phyloP scores from a whole-genome alignment of 169 alveolate genomes.

The Babesia sp. region DNA sequence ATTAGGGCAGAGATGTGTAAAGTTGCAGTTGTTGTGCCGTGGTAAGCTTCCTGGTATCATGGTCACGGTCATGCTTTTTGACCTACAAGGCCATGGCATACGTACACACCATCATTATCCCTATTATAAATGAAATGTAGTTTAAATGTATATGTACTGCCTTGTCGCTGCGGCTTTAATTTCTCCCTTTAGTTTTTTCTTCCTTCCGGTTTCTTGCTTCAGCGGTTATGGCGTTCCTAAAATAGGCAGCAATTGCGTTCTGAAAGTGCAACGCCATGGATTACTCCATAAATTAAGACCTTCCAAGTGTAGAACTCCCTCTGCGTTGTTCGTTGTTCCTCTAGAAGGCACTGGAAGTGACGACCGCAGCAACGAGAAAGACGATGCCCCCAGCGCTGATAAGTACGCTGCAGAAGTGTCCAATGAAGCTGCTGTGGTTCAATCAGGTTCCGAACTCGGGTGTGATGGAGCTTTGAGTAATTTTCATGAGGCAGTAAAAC shows the following conservation, averaged over 20 bases:
- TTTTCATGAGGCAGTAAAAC: conserved; percentile 3
- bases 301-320: background rate
- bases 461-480: background rate
- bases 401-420: background rate
- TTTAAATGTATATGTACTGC: conserved; percentile 1
- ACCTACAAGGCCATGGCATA: no score
- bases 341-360: background rate
- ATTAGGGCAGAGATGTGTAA: no score
- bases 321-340: background rate
- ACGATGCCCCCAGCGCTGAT: background rate
- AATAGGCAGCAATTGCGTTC: background rate
- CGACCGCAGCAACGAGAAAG: conserved; percentile 3
- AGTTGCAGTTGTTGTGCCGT: no score
- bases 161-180: background rate
- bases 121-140: conserved; percentile 1
- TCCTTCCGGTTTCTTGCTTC: background rate
- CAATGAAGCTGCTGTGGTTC: background rate
- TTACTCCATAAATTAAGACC: no score
- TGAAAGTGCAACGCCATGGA: background rate
- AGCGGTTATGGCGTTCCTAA: background rate
- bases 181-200: background rate
- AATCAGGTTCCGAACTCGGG: background rate
- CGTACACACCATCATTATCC: no score
- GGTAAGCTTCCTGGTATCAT: no score
- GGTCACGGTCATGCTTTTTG: no score